Evolutionary conservation across 2,329 filamentous ascomycete species (phyloP), one percentile per base, ranked within the genome.

Genomic region (Alternaria tenuissima): DNA sequence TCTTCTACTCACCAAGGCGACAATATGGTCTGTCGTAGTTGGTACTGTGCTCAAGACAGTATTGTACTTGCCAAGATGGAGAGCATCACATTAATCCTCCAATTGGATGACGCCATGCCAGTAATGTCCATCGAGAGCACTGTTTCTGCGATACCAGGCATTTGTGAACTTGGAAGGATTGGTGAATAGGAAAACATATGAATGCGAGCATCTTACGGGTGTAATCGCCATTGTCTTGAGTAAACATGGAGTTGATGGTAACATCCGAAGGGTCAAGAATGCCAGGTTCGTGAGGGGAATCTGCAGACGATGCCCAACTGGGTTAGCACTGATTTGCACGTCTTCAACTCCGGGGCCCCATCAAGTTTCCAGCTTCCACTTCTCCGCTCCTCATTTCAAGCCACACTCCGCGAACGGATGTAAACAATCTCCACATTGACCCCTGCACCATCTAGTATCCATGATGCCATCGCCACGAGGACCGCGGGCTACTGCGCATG

Each of bases 391-490:
- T 36, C 42, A 41, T 14, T 36, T 43, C 28, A 47, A 56, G 22
- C 32, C 44, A 49, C 28, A 36, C 38, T 47, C 48, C 48, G 30
- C 48, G 32, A 48, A 46, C 32, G 32, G 20, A n/a, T 18, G 36
- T 8, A 28, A 14, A 22, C 18, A 41, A 36, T 42, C 18, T 46
- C 42, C 48, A 41, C 36, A 26, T 32, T 39, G 20, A 53, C 32
- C 47, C 52, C 18, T 44, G 53, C 14, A 42, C 22, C 5, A 24
- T 14, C 39, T 42, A 16, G 39, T 20, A 42, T 63, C 59, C 42
- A 62, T 62, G 62, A 62, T 64, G 56, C 51, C 24, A 55, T 52
- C 43, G 44, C 30, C 16, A 41, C 55, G 34, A 55, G 44, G 51
- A 43, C 58, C 39, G 52, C 36, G 55, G 57, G 42, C 44, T 44